These are phyloP conservation scores for Chimonanthus praecox DNA, from an alignment of 164 flowering plant species.

Conservation along the genomic window DNA sequence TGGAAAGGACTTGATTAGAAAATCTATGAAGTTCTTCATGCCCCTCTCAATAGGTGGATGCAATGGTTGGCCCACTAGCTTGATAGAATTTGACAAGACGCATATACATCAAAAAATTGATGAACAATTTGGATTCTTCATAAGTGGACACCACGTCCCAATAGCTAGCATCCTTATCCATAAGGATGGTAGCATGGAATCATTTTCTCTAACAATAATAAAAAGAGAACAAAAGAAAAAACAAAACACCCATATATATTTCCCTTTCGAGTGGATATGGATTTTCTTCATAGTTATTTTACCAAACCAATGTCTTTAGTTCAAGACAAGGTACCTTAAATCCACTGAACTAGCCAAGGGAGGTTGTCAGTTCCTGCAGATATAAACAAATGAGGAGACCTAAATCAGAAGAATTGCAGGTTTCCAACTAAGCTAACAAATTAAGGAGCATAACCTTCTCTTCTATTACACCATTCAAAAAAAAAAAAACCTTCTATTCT, in stretches of 20 bases:
- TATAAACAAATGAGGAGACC: background rate
- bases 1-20: too few species aligned
- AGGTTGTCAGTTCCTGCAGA: constrained; percentile 2
- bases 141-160: too few species aligned
- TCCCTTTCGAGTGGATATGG: background rate
- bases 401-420: background rate
- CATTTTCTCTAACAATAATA: background rate
- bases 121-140: too few species aligned
- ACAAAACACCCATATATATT: background rate
- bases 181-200: background rate
- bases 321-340: background rate
- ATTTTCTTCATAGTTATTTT: background rate
- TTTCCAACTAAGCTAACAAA: background rate
- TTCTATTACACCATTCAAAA: background rate
- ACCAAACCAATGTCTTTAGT: background rate
- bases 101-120: too few species aligned
- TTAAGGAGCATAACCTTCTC: background rate
- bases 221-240: background rate
- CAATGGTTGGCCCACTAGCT: too few species aligned
- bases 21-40: too few species aligned
- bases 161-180: too few species aligned
- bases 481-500: too few species aligned
- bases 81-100: too few species aligned
- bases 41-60: too few species aligned
- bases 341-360: background rate